Conservation (phyloP, 1,139 yeast genomes). For the Maudiozyma humilis region DNA sequence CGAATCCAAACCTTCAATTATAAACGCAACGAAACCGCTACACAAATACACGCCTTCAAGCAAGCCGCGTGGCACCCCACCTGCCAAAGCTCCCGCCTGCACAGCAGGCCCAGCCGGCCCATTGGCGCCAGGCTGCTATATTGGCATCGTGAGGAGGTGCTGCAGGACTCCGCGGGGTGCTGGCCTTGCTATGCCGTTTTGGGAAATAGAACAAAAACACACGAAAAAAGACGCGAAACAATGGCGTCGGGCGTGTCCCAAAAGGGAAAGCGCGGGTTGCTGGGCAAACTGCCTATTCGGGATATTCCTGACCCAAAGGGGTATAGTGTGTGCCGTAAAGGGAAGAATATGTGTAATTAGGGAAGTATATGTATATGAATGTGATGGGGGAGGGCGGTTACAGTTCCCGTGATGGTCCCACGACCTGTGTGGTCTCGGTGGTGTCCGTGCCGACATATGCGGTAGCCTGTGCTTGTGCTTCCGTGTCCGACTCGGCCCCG, state of each 20-base stretch:
- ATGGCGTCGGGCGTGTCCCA: neutral
- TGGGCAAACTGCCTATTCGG: neutral
- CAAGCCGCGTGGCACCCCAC: no score
- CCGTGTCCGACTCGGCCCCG: constrained; percentile 8
- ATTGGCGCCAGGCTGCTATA: no score
- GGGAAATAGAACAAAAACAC: neutral
- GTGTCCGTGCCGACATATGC: neutral
- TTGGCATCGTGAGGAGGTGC: no score
- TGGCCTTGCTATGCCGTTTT: neutral
- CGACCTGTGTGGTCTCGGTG: neutral
- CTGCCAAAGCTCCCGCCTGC: no score
- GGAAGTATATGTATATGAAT: neutral
- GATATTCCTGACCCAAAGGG: neutral
- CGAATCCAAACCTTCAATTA: no score
- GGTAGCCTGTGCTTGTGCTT: neutral
- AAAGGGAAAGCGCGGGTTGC: neutral
- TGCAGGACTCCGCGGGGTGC: neutral
- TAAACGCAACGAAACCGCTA: no score
- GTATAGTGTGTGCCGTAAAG: neutral
- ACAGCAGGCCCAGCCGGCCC: no score
- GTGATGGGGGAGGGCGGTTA: no score
- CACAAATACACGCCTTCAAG: no score
- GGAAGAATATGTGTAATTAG: neutral
- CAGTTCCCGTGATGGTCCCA: neutral
- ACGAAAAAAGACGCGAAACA: neutral